Evolutionary conservation across 1,284 basidiomycete genomes (phyloP).

Genomic region (Hypsizygus ulmarius): DNA sequence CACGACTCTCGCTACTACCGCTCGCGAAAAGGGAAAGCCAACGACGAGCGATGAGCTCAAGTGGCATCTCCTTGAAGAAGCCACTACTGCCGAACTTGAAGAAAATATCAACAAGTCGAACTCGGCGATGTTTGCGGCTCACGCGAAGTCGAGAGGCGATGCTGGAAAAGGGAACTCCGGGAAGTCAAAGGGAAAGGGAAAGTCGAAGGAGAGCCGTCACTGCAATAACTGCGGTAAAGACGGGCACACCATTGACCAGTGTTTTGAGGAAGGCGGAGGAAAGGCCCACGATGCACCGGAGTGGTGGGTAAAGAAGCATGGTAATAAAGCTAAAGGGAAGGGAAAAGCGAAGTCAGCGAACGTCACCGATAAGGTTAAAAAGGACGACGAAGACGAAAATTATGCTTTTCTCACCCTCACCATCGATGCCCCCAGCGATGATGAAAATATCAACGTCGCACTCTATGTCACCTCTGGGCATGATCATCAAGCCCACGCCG

Average conservation of each 20-base stretch:
- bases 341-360: too few species aligned
- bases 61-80: too few species aligned
- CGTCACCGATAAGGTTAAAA: too few species aligned
- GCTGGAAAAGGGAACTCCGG: too few species aligned
- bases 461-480: too few species aligned
- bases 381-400: too few species aligned
- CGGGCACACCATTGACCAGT: not conserved
- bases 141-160: not conserved
- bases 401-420: constrained; percentile 6
- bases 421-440: not conserved
- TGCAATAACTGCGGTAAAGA: not conserved
- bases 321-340: too few species aligned
- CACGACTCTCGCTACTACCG: constrained; percentile 15
- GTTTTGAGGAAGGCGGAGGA: not conserved
- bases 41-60: not conserved
- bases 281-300: too few species aligned
- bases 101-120: not conserved
- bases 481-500: constrained; percentile 4
- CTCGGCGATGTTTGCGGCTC: not conserved
- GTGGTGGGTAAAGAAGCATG: too few species aligned
- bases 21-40: not conserved
- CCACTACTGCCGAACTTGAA: too few species aligned
- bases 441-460: not conserved
- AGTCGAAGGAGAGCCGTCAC: not conserved
- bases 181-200: too few species aligned